phyloP scores from a whole-genome alignment of 176 grass and related monocot species.

The Cenchrus purpureus region DNA sequence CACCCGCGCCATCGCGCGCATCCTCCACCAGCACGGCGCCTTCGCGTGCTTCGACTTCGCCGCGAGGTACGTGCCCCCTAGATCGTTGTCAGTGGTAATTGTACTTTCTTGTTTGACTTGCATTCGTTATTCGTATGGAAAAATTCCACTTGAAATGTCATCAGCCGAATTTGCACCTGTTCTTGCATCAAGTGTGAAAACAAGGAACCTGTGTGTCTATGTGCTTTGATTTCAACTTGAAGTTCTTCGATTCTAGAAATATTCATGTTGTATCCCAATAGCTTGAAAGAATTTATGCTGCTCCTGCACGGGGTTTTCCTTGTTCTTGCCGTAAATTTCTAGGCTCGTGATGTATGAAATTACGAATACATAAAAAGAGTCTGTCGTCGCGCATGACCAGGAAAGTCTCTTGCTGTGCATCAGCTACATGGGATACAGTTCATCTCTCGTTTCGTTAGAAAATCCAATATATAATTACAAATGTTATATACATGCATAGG shows the following conservation, averaged over 20 bases:
- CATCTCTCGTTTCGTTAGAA: background rate
- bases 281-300: background rate
- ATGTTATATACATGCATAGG: background rate
- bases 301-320: background rate
- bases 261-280: background rate
- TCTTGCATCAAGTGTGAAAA: too few species aligned
- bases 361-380: background rate
- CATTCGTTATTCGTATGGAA: background rate
- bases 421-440: background rate
- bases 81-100: too few species aligned
- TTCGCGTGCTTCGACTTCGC: slow-evolving; percentile 95
- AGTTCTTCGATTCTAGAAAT: too few species aligned
- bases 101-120: background rate
- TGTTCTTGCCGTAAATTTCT: background rate
- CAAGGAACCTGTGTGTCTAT: too few species aligned
- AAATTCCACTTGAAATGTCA: too few species aligned
- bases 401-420: background rate
- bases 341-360: background rate
- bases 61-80: slow-evolving; percentile 46
- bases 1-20: slow-evolving; percentile 53
- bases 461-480: background rate
- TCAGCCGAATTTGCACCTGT: too few species aligned
- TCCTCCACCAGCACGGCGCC: slow-evolving; percentile 77
- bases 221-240: too few species aligned
- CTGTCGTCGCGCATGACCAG: background rate